phyloP scores from a whole-genome alignment of 768 basidiomycete species.

The Lactarius evosmus region DNA sequence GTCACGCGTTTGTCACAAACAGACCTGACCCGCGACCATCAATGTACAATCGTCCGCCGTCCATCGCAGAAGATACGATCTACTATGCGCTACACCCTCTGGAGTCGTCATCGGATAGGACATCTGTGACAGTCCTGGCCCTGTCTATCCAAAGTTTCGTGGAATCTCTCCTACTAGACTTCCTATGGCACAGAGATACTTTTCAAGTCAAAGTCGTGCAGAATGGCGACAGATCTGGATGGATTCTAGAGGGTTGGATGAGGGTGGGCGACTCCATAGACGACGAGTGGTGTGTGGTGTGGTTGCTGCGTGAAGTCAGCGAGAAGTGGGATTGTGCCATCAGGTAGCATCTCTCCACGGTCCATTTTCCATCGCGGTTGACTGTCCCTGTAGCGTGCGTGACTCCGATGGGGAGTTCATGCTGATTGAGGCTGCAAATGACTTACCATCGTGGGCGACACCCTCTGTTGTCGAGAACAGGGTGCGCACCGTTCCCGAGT shows the following conservation, averaged over 20 bases:
- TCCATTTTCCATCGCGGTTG: not conserved
- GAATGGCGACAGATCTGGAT: constrained; percentile 46
- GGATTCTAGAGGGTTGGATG: constrained; percentile 77
- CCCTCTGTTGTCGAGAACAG: constrained; percentile 91
- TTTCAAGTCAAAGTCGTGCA: constrained; percentile 71
- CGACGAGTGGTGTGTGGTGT: constrained; percentile 96
- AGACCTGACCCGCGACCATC: too few relatives aligned
- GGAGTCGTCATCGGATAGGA: constrained; percentile 49
- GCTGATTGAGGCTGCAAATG: constrained; percentile 93
- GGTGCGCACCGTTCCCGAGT: constrained; percentile 51
- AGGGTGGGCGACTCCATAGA: constrained; percentile 95
- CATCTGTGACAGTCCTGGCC: constrained; percentile 61
- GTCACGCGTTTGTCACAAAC: too few relatives aligned
- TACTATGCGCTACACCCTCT: constrained; percentile 72
- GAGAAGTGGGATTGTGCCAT: constrained; percentile 76
- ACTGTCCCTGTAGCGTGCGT: constrained; percentile 47
- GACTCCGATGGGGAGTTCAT: constrained; percentile 97
- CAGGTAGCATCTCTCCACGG: constrained; percentile 48
- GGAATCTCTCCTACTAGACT: constrained; percentile 51
- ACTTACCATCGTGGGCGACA: constrained; percentile 84
- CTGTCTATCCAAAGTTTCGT: constrained; percentile 60
- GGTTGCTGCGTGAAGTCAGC: constrained; percentile 78
- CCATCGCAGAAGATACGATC: constrained; percentile 84
- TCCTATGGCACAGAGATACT: constrained; percentile 82
- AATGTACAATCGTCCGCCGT: constrained; percentile 69